phyloP scores from a whole-genome alignment of 805 yeast species.

The Saccharomycopsis oosterbeekiorum region DNA sequence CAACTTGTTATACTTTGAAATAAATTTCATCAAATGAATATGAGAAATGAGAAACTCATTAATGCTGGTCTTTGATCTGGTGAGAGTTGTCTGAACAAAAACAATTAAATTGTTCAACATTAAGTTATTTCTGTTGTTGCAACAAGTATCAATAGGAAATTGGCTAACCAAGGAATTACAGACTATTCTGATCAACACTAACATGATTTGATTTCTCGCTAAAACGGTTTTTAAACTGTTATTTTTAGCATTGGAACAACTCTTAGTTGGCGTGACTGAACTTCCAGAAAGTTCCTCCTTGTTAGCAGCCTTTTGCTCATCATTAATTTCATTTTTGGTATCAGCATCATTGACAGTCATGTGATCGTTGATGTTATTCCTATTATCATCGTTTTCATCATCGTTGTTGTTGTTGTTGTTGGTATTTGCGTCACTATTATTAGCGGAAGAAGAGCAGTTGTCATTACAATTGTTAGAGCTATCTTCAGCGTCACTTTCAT shows the following conservation, averaged over 20 bases:
- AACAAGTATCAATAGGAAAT: constrained; percentile 18
- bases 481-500: neutral
- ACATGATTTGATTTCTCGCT: constrained; percentile 9
- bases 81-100: constrained; percentile 10
- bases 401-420: neutral
- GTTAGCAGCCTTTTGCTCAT: neutral
- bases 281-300: neutral
- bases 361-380: neutral
- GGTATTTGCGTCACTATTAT: constrained; percentile 8
- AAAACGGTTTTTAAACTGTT: neutral
- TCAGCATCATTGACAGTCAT: neutral
- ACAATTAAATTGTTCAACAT: constrained; percentile 16
- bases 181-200: constrained; percentile 12
- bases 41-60: constrained; percentile 12
- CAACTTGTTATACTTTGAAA: neutral
- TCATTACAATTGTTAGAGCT: neutral
- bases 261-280: neutral
- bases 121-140: constrained; percentile 15
- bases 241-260: neutral
- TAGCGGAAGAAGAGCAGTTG: neutral
- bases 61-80: constrained; percentile 8
- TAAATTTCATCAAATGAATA: constrained; percentile 10
- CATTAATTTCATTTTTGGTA: too few relatives aligned
- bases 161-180: constrained; percentile 15
- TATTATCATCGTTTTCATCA: constrained; percentile 2